phyloP scores from a whole-genome alignment of 2,329 filamentous ascomycete genomes.

The Colletotrichum sp. region DNA sequence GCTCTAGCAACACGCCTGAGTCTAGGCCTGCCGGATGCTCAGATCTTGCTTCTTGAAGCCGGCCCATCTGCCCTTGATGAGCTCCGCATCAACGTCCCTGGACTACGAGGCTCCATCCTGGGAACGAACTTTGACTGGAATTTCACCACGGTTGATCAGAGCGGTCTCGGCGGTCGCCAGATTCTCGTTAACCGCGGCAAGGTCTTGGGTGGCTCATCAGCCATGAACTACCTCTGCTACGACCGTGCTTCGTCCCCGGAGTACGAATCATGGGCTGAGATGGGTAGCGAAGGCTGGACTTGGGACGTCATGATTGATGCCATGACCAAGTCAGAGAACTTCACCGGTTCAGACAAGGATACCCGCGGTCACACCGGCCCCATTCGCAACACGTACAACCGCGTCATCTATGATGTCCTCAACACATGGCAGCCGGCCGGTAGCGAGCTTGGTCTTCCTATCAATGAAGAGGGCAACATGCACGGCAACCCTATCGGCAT shows the following conservation, averaged over 20 bases:
- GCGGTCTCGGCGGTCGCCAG: conserved; percentile 40
- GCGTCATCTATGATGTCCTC: conserved; percentile 8
- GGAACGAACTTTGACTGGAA: conserved; percentile 42
- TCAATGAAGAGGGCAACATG: conserved; percentile 10
- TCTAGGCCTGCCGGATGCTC: conserved; percentile 30
- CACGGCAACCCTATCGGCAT: conserved; percentile 18
- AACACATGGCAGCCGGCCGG: conserved; percentile 18
- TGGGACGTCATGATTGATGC: conserved; percentile 39
- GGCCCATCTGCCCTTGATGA: conserved; percentile 32
- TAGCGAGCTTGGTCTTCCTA: not conserved
- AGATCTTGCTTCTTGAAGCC: conserved; percentile 34
- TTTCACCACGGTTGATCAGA: conserved; percentile 47
- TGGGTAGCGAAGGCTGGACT: conserved; percentile 39
- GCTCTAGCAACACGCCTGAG: conserved; percentile 30
- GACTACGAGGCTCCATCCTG: conserved; percentile 32
- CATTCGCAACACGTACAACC: conserved; percentile 22
- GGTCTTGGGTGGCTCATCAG: conserved; percentile 52
- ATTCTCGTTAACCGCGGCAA: conserved; percentile 50
- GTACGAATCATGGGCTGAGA: conserved; percentile 41
- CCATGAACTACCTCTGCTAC: conserved; percentile 49
- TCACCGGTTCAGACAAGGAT: conserved; percentile 24
- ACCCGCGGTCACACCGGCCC: conserved; percentile 25
- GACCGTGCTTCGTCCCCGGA: conserved; percentile 39
- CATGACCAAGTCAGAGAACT: conserved; percentile 32
- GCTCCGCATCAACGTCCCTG: conserved; percentile 35